Evolutionary conservation across 2,329 filamentous ascomycete genomes (phyloP).

Genomic region (Drechslera avenae): DNA sequence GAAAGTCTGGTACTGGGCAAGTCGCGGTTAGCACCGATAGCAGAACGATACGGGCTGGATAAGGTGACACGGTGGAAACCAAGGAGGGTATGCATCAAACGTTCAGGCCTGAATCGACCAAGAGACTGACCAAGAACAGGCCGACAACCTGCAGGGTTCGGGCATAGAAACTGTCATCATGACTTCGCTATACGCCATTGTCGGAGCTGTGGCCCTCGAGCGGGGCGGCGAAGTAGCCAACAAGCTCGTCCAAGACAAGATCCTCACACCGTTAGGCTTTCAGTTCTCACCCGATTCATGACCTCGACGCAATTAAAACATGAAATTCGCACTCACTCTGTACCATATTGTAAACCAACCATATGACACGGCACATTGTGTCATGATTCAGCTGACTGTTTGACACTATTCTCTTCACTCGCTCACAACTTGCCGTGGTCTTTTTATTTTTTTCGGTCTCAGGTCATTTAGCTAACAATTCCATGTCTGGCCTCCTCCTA

Average conservation of each 20-base stretch:
- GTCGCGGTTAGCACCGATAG: conserved; percentile 70
- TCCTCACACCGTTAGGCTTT: conserved; percentile 61
- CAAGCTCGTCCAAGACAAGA: conserved; percentile 74
- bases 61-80: conserved; percentile 89
- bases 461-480: too few relatives aligned
- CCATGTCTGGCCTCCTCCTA: too few relatives aligned
- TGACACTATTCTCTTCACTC: too few relatives aligned
- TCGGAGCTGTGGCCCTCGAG: conserved; percentile 89
- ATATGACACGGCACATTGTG: conserved; percentile 6
- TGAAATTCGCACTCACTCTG: conserved; percentile 7
- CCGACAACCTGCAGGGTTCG: conserved; percentile 71
- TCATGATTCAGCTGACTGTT: neutral
- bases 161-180: conserved; percentile 77
- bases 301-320: neutral
- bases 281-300: conserved; percentile 29
- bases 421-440: too few relatives aligned
- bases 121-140: conserved; percentile 47
- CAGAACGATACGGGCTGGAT: conserved; percentile 70
- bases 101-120: neutral
- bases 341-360: conserved; percentile 18
- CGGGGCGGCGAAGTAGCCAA: conserved; percentile 79
- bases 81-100: conserved; percentile 65
- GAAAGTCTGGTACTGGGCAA: conserved; percentile 68
- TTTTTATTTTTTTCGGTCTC: too few relatives aligned
- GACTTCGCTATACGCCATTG: conserved; percentile 79